Conservation (phyloP, 371 early-diverging fungal genomes). For the Mucor irregularis region DNA sequence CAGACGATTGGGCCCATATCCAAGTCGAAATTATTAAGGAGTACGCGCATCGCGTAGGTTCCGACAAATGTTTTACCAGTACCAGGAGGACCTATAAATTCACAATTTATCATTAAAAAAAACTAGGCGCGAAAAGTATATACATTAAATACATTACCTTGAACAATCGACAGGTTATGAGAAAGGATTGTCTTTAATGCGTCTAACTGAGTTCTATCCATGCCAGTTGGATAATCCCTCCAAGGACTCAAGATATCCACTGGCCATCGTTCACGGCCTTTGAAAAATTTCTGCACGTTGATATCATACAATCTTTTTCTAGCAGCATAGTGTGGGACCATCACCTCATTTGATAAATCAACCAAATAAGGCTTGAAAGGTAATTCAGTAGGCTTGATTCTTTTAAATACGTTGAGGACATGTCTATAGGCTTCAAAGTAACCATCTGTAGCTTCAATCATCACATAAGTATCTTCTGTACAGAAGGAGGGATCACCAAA, state of each 20-base stretch:
- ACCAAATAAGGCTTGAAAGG: constrained; percentile 22
- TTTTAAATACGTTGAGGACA: constrained; percentile 22
- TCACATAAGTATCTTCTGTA: too few species aligned
- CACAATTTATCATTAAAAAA: background rate
- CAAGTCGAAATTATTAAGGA: constrained; percentile 48
- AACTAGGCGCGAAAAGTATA: background rate
- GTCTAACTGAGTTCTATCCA: constrained; percentile 53
- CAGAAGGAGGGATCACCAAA: constrained; percentile 42
- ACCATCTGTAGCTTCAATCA: constrained; percentile 51
- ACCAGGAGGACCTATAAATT: constrained; percentile 63
- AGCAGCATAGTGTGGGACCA: constrained; percentile 37
- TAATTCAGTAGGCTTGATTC: constrained; percentile 3
- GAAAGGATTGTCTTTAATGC: constrained; percentile 57
- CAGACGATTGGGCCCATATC: constrained; percentile 58
- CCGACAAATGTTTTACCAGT: constrained; percentile 76
- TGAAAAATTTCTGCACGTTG: constrained; percentile 5
- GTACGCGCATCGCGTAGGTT: constrained; percentile 57
- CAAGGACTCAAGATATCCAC: constrained; percentile 34
- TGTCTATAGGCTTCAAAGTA: constrained; percentile 64
- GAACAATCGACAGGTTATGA: constrained; percentile 55
- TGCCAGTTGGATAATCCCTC: constrained; percentile 34
- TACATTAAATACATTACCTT: constrained; percentile 35
- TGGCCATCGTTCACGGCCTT: constrained; percentile 16
- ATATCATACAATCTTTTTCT: constrained; percentile 37
- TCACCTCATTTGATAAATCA: constrained; percentile 21